Percentiles rank a stretch among this genome's conserved stretches.
phyloP scores from a whole-genome alignment of 2,329 filamentous ascomycete species.

The Furcasterigmium furcatum region DNA sequence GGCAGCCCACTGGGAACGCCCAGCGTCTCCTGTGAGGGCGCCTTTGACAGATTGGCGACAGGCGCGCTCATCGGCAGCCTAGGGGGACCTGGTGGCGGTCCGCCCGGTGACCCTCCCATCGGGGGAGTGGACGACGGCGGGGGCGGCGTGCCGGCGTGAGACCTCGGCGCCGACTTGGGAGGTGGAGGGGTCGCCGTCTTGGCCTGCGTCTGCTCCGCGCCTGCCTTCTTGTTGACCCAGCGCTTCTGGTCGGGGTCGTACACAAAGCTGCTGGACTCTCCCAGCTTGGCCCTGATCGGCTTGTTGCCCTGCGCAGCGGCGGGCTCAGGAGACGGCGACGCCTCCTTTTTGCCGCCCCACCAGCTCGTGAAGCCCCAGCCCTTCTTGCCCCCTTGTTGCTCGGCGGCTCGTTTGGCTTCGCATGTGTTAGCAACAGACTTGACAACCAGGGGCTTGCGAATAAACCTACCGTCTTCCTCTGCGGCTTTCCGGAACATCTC shows the following conservation, averaged over 20 bases:
- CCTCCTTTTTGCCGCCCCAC: constrained; percentile 73
- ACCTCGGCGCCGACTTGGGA: constrained; percentile 59
- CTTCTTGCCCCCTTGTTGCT: constrained; percentile 48
- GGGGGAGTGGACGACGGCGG: constrained; percentile 37
- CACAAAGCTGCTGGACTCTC: constrained; percentile 88
- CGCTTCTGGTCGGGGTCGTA: constrained; percentile 96
- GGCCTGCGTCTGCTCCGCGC: constrained; percentile 56
- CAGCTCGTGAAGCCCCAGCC: constrained; percentile 83
- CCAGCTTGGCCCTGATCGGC: constrained; percentile 88
- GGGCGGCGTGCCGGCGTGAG: constrained; percentile 48
- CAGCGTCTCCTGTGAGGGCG: constrained; percentile 26
- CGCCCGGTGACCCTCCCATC: constrained; percentile 10
- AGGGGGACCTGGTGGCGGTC: constrained; percentile 17
- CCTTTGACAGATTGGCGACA: constrained; percentile 26
- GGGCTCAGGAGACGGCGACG: constrained; percentile 18
- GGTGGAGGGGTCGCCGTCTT: constrained; percentile 74
- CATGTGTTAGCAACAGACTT: constrained; percentile 12
- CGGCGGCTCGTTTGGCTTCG: constrained; percentile 58
- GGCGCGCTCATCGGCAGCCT: constrained; percentile 19
- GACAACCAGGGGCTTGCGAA: not conserved
- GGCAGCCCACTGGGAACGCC: constrained; percentile 21
- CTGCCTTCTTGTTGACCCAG: constrained; percentile 96
- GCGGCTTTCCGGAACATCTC: constrained; percentile 84
- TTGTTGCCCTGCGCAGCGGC: constrained; percentile 44
- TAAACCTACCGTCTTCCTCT: constrained; percentile 64